Conservation (phyloP, 2,329 filamentous ascomycete species). For the Xylariaceae sp. region DNA sequence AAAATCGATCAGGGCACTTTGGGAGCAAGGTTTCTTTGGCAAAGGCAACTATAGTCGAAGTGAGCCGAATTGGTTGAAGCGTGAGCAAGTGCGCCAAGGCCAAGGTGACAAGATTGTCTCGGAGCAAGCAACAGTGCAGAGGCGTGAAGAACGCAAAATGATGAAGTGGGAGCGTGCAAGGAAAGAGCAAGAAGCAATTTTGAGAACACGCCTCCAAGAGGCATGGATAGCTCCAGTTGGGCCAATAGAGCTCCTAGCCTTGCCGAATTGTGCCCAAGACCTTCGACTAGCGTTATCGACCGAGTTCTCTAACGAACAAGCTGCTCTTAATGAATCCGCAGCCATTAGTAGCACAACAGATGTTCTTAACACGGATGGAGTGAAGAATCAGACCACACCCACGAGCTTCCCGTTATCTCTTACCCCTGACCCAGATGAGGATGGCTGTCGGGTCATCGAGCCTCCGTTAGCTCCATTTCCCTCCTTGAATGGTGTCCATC, state of each 20-base stretch:
- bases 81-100: conserved; percentile 76
- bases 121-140: conserved; percentile 77
- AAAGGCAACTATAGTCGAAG: conserved; percentile 92
- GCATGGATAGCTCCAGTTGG: conserved; percentile 52
- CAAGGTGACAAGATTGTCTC: conserved; percentile 71
- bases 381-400: background rate
- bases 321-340: background rate
- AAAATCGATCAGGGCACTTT: conserved; percentile 77
- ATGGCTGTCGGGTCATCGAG: background rate
- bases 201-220: conserved; percentile 64
- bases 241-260: conserved; percentile 54
- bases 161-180: conserved; percentile 93
- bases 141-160: conserved; percentile 80
- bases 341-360: background rate
- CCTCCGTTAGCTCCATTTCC: conserved; percentile 3
- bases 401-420: background rate
- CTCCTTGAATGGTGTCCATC: conserved; percentile 8
- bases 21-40: conserved; percentile 97
- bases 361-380: background rate
- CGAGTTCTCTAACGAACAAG: conserved; percentile 24
- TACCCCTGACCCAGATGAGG: background rate
- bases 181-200: conserved; percentile 82
- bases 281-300: conserved; percentile 30
- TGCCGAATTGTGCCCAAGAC: conserved; percentile 62
- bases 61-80: conserved; percentile 90